These are phyloP conservation scores for Ilex paraguariensis DNA, from an alignment of 305 asterid genomes.

Conservation along the genomic window DNA sequence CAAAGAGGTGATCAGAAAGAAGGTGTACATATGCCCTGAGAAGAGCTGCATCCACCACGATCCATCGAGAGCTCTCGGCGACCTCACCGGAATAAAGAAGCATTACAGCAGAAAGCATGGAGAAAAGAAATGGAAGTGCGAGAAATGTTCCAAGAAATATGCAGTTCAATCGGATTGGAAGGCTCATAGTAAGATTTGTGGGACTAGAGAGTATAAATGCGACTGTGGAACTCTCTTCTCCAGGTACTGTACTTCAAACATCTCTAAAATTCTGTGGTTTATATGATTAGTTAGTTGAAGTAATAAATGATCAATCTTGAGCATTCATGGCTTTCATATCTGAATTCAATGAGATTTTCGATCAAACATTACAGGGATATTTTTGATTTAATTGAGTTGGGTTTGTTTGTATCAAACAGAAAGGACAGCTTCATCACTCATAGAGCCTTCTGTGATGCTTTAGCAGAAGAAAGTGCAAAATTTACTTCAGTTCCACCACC, in stretches of 20 bases:
- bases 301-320: conserved; percentile 12
- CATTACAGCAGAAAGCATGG: conserved; percentile 84
- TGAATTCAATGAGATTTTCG: conserved; percentile 22
- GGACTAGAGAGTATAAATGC: conserved; percentile 87
- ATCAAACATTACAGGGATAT: too few relatives aligned
- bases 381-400: conserved; percentile 3
- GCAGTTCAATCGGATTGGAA: conserved; percentile 97
- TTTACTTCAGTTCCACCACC: conserved; percentile 45
- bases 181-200: conserved; percentile 94
- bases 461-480: conserved; percentile 74
- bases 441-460: conserved; percentile 87
- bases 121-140: conserved; percentile 94
- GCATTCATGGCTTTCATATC: conserved; percentile 2
- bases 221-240: conserved; percentile 98
- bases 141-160: conserved; percentile 82
- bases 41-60: conserved; percentile 80
- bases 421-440: conserved; percentile 97
- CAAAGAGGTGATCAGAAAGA: too few relatives aligned
- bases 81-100: conserved; percentile 85
- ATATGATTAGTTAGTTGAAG: conserved; percentile 16
- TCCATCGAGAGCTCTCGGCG: conserved; percentile 82
- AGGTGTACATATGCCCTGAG: conserved; percentile 70
- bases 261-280: conserved; percentile 2
- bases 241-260: conserved; percentile 37
- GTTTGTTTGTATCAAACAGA: conserved; percentile 28